Percentiles rank a stretch among this genome's conserved stretches.
Conservation (phyloP, 73 alveolate genomes). For the Tetrahymena borealis region DNA sequence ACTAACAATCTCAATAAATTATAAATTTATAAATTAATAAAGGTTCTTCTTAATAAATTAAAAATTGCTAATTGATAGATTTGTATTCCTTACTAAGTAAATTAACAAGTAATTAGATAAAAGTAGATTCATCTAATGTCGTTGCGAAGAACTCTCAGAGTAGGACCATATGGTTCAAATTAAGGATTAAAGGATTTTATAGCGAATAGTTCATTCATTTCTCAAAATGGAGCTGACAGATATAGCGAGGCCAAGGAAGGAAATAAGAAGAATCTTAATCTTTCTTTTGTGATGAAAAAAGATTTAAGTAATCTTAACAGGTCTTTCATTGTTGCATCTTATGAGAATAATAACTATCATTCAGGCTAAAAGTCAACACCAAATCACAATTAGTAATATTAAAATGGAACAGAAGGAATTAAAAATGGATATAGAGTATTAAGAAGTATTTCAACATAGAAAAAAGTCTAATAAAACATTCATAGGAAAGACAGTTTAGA, state of each 20-base stretch:
- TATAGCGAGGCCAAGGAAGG: background rate
- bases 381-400: background rate
- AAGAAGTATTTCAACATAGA: no score
- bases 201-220: background rate
- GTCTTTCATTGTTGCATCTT: background rate
- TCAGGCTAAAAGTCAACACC: background rate
- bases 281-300: background rate
- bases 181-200: background rate
- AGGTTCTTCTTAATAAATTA: background rate
- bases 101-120: background rate
- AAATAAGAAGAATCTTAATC: background rate
- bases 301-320: background rate
- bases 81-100: background rate
- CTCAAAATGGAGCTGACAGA: background rate
- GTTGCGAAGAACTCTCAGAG: background rate
- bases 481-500: no score
- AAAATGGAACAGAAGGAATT: no score
- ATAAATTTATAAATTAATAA: background rate
- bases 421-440: no score
- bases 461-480: no score
- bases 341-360: background rate
- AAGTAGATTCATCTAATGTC: no score
- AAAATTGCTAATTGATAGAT: background rate
- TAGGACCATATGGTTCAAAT: background rate
- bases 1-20: background rate